These are phyloP conservation scores for Wickerhamomyces sp. DNA, from an alignment of 1,139 yeast genomes.

Conservation along the genomic window DNA sequence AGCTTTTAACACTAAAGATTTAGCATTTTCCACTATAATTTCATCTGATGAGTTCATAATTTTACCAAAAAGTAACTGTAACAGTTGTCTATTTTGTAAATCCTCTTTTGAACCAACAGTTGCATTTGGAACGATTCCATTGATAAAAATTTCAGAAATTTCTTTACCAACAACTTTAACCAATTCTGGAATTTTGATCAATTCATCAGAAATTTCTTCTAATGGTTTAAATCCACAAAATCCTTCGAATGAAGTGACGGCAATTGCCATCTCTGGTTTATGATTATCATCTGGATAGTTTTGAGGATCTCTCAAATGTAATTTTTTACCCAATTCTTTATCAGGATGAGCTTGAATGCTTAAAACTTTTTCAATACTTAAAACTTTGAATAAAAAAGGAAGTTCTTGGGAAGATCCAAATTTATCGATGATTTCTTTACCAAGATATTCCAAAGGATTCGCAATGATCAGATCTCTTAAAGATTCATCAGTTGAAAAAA, in stretches of 20 bases:
- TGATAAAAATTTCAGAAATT: conserved; percentile 45
- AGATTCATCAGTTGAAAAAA: conserved; percentile 44
- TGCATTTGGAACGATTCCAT: conserved; percentile 42
- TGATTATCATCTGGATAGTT: conserved; percentile 98
- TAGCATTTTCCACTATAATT: conserved; percentile 49
- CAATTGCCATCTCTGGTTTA: conserved; percentile 99
- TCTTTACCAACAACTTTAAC: conserved; percentile 63
- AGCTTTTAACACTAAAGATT: conserved; percentile 59
- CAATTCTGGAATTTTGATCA: conserved; percentile 72
- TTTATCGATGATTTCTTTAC: conserved; percentile 50
- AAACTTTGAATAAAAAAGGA: conserved; percentile 90
- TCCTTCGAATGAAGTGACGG: conserved; percentile 92
- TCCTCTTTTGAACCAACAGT: conserved; percentile 38
- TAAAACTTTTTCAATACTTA: conserved; percentile 86
- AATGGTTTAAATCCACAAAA: conserved; percentile 97
- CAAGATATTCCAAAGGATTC: conserved; percentile 58
- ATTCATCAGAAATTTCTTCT: conserved; percentile 61
- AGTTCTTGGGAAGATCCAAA: conserved; percentile 69
- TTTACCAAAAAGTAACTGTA: conserved; percentile 70
- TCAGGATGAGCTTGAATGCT: conserved; percentile 98
- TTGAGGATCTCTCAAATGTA: conserved; percentile 80
- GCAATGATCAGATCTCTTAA: conserved; percentile 61
- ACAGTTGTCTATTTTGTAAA: conserved; percentile 49
- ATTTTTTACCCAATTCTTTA: conserved; percentile 68
- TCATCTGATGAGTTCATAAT: conserved; percentile 75